Evolutionary conservation across 164 flowering plant species (phyloP).

Genomic region (Kingdonia uniflora): DNA sequence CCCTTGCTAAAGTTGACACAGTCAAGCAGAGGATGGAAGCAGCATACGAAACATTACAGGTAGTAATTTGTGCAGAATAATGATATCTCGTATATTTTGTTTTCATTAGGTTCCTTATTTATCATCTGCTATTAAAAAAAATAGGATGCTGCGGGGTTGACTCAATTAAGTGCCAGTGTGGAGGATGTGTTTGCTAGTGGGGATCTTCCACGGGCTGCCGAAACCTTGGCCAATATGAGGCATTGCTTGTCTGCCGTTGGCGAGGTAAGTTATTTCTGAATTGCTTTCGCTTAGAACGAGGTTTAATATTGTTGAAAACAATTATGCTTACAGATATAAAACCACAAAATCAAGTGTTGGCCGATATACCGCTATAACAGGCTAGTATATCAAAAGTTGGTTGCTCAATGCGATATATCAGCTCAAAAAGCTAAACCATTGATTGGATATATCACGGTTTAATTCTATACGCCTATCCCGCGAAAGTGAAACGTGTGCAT

Average conservation of each 20-base stretch:
- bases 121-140: slow-evolving; percentile 6
- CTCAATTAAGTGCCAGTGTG: slow-evolving; percentile 91
- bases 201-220: slow-evolving; percentile 94
- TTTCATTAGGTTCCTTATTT: slow-evolving; percentile 1
- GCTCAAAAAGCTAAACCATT: too few relatives aligned
- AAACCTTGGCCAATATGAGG: slow-evolving; percentile 97
- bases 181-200: slow-evolving; percentile 99
- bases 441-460: too few relatives aligned
- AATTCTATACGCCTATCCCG: too few relatives aligned
- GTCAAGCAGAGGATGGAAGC: slow-evolving; percentile 98
- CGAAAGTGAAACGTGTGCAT: too few relatives aligned
- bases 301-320: background rate
- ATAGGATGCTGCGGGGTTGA: slow-evolving; percentile 99
- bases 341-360: too few relatives aligned
- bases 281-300: background rate
- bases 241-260: slow-evolving; percentile 98
- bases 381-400: too few relatives aligned
- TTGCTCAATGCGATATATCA: too few relatives aligned
- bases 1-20: slow-evolving; percentile 86
- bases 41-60: slow-evolving; percentile 95
- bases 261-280: slow-evolving; percentile 48
- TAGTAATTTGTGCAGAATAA: slow-evolving; percentile 12
- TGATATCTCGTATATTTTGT: slow-evolving; percentile 1
- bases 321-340: too few relatives aligned
- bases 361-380: too few relatives aligned